Percentiles rank a stretch among this genome's conserved stretches.
phyloP scores from a whole-genome alignment of 805 yeast genomes.

The Saccharomycopsis sp. region DNA sequence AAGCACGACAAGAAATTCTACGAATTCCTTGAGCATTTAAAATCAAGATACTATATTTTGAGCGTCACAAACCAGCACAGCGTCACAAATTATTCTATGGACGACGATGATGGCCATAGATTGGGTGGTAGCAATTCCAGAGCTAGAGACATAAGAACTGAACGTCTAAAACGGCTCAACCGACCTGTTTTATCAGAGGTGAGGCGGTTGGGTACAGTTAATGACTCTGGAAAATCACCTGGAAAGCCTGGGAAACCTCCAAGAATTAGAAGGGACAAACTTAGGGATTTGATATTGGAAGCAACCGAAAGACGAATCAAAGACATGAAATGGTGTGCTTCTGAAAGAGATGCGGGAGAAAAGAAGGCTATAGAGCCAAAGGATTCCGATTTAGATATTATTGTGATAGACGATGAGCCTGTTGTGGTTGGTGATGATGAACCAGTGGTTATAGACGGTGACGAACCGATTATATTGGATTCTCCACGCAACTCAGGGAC shows the following conservation, averaged over 20 bases:
- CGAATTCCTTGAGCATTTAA: constrained; percentile 52
- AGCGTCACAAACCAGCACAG: constrained; percentile 37
- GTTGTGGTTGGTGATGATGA: constrained; percentile 19
- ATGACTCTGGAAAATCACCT: constrained; percentile 20
- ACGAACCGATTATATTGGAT: no score
- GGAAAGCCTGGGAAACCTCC: constrained; percentile 19
- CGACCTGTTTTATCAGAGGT: constrained; percentile 36
- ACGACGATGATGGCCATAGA: constrained; percentile 38
- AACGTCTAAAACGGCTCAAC: constrained; percentile 36
- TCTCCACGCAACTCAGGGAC: no score
- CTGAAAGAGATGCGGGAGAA: constrained; percentile 21
- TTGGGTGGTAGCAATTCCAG: constrained; percentile 34
- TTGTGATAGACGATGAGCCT: constrained; percentile 26
- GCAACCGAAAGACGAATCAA: constrained; percentile 58
- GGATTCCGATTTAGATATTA: constrained; percentile 39
- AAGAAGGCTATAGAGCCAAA: constrained; percentile 29
- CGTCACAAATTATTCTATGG: constrained; percentile 44
- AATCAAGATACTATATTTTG: constrained; percentile 40
- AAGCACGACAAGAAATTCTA: constrained; percentile 77
- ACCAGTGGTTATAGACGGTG: constrained; percentile 24
- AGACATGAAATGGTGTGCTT: constrained; percentile 45
- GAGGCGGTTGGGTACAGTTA: constrained; percentile 30
- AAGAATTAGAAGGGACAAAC: constrained; percentile 18
- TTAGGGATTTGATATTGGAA: constrained; percentile 42
- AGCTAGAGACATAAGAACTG: constrained; percentile 28